Base-by-base conservation (phyloP, 495 filamentous ascomycete species). In the Penicillium goetzii region DNA sequence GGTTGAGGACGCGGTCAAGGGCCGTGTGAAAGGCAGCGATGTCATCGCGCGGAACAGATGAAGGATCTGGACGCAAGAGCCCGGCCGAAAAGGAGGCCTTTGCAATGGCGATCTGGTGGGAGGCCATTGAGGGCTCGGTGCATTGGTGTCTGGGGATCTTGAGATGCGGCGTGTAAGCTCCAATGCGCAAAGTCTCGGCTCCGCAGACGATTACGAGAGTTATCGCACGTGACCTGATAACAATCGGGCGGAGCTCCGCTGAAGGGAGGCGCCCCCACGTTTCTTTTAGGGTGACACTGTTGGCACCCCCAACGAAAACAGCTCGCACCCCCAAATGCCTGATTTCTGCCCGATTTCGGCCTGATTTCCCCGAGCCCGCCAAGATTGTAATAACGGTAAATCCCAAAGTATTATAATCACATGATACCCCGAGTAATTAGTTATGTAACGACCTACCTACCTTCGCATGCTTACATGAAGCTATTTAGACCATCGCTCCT, bases 71-170 rank as follows among this genome's bases (percentile, higher is more conserved):
- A 49, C 89, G 86, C 33, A 96, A 82, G 15, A 96, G 85, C 17
- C 85, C 83, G 11, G 89, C 91, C 11, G 89, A 83, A 57, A 97
- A 86, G 21, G 91, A 88, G 19, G 91, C 90, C 77, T 92, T 94
- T 60, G 92, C 88, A 66, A 96, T 89, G 54, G 88, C 89, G 60
- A 96, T 80, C 75, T 91, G 86, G 71, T 90, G 88, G 51, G 88
- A 87, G 14, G 87, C 83, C 90, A 92, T 93, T 58, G 50, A 43
- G 12, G 45, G n/a, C 10, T 25, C 19, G 30, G 49, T 23, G 19
- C 30, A 25, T 38, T 23, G 21, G 33, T 32, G 26, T 56, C 41
- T 52, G 40, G 41, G 26, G 33, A 56, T 19, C 40, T 38, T 23
- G 41, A 56, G 30, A 45, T 28, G 41, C 17, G 15, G 15, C 19